Evolutionary conservation across 371 early-diverging fungal genomes (phyloP), one percentile per base, ranked within the genome.

Genomic region (Mucor indicus): DNA sequence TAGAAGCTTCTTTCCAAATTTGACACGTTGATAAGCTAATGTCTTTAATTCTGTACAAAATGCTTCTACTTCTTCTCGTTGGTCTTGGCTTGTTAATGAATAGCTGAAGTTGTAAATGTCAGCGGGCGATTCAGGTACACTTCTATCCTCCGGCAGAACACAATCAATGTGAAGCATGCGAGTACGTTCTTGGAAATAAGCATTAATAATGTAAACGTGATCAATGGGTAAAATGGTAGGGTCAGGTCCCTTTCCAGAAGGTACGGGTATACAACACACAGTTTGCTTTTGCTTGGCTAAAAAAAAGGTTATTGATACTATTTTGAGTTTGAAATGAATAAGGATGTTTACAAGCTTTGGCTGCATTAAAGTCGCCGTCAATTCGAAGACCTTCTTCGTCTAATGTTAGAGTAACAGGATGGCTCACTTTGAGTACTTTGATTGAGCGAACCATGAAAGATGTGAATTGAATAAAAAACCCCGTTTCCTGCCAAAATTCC

Each of bases 301-400:
- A 38, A 16, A 31, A 19, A 20, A 12, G 25, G 17, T 12, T 4
- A 25, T 16, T 16, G 15, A 37, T 37, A n/a, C n/a, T n/a, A n/a
- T n/a, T n/a, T 37, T 19, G 21, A 7, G 29, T 27, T 27, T 7
- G 11, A 29, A 27, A 41, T 23, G 15, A 17, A 29, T 17, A 27
- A 0, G 12, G 11, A 19, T 11, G 33, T 5, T 29, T 71, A 66
- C 75, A 39, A 30, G 50, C 55, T 35, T 66, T 63, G 13, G 47
- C 53, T 13, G 66, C 65, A 20, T 51, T 63, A 4, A 64, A 50
- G 44, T 68, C 63, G 2, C 75, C 75, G 58, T 75, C 75, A 29
- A 75, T 62, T 44, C 75, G 75, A 36, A 75, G 60, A 15, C 75
- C 75, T 40, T 64, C 60, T 7, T 63, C 64, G 41, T 75, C 75